Evolutionary conservation across 768 basidiomycete species (phyloP).

Genomic region (Clavulina sp.): DNA sequence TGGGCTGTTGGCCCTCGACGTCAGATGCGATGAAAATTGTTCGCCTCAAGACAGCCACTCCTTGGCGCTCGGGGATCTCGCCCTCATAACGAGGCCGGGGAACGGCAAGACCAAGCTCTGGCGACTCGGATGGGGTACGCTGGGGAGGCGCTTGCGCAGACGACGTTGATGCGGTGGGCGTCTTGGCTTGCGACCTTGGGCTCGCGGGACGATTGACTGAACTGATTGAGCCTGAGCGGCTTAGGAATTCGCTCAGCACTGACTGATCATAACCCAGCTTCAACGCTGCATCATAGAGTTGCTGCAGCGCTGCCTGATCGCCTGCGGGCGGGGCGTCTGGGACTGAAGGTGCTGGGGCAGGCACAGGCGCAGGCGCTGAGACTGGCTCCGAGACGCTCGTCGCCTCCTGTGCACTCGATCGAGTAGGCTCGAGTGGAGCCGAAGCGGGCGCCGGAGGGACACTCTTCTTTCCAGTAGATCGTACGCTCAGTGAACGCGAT

Average conservation of each 20-base stretch:
- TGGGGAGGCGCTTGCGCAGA: background rate
- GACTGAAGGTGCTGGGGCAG: background rate
- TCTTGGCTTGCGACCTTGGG: background rate
- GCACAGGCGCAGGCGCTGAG: background rate
- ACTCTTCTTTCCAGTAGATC: too few relatives aligned
- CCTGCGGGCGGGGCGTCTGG: slow-evolving; percentile 12
- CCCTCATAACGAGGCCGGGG: background rate
- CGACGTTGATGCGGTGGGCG: background rate
- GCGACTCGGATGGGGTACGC: background rate
- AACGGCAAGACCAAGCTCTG: too few relatives aligned
- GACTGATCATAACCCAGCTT: slow-evolving; percentile 59
- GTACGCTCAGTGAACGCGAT: too few relatives aligned
- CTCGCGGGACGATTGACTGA: background rate
- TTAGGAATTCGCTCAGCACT: slow-evolving; percentile 50
- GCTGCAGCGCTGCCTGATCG: slow-evolving; percentile 43
- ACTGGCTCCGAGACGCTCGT: background rate
- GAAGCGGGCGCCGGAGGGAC: too few relatives aligned
- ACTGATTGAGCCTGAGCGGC: slow-evolving; percentile 33
- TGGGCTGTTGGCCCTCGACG: slow-evolving; percentile 12
- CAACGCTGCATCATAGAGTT: slow-evolving; percentile 58
- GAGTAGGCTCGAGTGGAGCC: too few relatives aligned
- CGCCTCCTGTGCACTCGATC: too few relatives aligned
- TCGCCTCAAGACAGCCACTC: slow-evolving; percentile 36
- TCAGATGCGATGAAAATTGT: slow-evolving; percentile 70
- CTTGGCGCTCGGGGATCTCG: background rate